Evolutionary conservation across 2,329 filamentous ascomycete genomes (phyloP).

Genomic region (Hypoxylon sp.): DNA sequence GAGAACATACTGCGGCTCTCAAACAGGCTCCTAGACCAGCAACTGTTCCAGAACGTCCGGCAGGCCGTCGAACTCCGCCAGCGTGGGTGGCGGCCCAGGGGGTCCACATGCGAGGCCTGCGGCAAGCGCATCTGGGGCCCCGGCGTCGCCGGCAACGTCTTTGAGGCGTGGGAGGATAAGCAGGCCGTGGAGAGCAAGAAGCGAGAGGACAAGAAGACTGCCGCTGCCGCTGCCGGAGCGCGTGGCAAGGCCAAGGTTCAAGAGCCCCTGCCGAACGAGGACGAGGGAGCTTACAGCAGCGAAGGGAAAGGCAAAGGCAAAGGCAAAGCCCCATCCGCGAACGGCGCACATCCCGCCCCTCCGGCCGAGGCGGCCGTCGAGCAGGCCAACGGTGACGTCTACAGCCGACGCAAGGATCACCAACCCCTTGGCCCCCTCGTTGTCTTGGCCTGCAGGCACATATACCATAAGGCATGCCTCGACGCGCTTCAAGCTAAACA

Average conservation of each 20-base stretch:
- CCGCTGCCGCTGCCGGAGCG: constrained; percentile 39
- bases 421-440: constrained; percentile 69
- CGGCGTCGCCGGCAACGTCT: constrained; percentile 78
- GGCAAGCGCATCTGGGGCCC: constrained; percentile 87
- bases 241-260: constrained; percentile 49
- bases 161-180: constrained; percentile 80
- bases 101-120: constrained; percentile 89
- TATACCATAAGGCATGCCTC: constrained; percentile 73
- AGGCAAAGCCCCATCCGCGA: constrained; percentile 37
- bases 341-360: constrained; percentile 47
- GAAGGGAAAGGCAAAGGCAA: constrained; percentile 65
- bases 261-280: constrained; percentile 29
- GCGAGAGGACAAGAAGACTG: constrained; percentile 54
- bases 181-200: constrained; percentile 57
- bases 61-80: constrained; percentile 78
- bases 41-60: constrained; percentile 83
- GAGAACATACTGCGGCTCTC: constrained; percentile 86
- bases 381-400: constrained; percentile 44
- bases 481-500: constrained; percentile 68
- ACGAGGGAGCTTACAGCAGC: constrained; percentile 45
- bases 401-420: constrained; percentile 50
- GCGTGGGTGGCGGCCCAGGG: constrained; percentile 86
- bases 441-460: constrained; percentile 73
- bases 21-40: constrained; percentile 85
- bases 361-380: constrained; percentile 45